Evolutionary conservation across 805 yeast species (phyloP).

Genomic region (Millerozyma miso): DNA sequence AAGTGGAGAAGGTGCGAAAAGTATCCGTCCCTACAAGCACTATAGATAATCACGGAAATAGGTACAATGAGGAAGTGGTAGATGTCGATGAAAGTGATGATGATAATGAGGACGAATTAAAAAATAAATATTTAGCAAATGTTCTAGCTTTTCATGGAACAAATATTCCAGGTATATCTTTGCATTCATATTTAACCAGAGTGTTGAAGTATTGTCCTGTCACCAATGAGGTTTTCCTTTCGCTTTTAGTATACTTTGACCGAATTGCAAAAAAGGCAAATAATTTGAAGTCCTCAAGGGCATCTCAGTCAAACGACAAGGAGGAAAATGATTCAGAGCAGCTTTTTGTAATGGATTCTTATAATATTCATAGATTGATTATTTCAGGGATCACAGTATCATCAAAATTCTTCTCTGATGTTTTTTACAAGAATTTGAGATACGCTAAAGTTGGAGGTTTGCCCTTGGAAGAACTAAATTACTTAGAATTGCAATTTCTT

Average conservation of each 20-base stretch:
- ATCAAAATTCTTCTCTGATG: slow-evolving; percentile 90
- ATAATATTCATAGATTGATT: slow-evolving; percentile 88
- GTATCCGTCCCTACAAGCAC: background rate
- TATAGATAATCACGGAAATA: background rate
- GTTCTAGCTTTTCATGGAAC: slow-evolving; percentile 93
- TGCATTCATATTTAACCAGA: slow-evolving; percentile 84
- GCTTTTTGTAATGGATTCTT: slow-evolving; percentile 91
- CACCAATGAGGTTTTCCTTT: slow-evolving; percentile 92
- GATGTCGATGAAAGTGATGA: slow-evolving; percentile 16
- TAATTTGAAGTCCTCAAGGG: slow-evolving; percentile 24
- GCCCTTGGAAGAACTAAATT: slow-evolving; percentile 88
- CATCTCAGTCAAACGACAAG: slow-evolving; percentile 7
- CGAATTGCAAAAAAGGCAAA: slow-evolving; percentile 84
- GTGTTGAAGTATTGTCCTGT: slow-evolving; percentile 96
- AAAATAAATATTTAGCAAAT: slow-evolving; percentile 54
- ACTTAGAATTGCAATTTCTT: slow-evolving; percentile 85
- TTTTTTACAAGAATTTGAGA: slow-evolving; percentile 88
- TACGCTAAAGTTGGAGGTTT: slow-evolving; percentile 96
- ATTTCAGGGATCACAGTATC: slow-evolving; percentile 95
- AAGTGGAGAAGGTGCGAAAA: slow-evolving; percentile 16
- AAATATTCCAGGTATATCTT: slow-evolving; percentile 90
- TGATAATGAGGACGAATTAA: slow-evolving; percentile 40
- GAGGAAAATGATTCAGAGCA: slow-evolving; percentile 37
- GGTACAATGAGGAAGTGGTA: slow-evolving; percentile 6
- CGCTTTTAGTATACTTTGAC: slow-evolving; percentile 89